Evolutionary conservation across 495 filamentous ascomycete genomes (phyloP), one percentile per base, ranked within the genome.

Genomic region (Talaromyces wortmannii): DNA sequence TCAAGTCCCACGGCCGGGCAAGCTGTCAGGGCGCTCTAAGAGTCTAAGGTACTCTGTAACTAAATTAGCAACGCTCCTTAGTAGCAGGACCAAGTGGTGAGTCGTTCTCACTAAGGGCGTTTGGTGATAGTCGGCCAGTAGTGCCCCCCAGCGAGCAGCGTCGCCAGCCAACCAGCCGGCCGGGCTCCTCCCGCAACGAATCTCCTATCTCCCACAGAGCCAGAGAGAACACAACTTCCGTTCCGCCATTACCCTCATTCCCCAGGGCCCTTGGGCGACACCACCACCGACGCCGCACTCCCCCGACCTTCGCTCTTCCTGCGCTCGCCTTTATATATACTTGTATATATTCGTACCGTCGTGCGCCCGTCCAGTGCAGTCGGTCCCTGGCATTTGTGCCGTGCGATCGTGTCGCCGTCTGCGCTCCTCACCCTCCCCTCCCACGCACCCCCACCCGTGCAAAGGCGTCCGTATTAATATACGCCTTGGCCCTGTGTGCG

Each of bases 381-480:
- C 13, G 2, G 36, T 13, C 36, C 36, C 36, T 40, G 36, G 8
- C 2, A 5, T 40, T 10, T 13, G 2, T 13, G 36, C 8, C 13
- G 36, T 40, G 36, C 36, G 36, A 40, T 40, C 36, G 36, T 40
- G 36, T 13, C 13, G 36, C 8, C 8, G 13, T 13, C 50, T 46
- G 50, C 44, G 57, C 57, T 60, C 60, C 57, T 60, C 57, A 48
- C 55, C 59, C 49, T 55, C 45, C 58, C 55, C 43, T 57, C 61
- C 59, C 59, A 58, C 61, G 65, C 53, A 52, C 60, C 50, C 54
- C 56, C 59, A 53, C 63, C 59, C 59, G 36, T 60, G 64, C 57
- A 59, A 57, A 59, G 59, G 54, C 59, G 59, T 65, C 60, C 60
- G 66, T 67, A 57, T 64, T 63, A 23, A 70, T 68, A 66, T 70